Base-by-base conservation (phyloP, 495 filamentous ascomycete species). In the Tuber magnatum region DNA sequence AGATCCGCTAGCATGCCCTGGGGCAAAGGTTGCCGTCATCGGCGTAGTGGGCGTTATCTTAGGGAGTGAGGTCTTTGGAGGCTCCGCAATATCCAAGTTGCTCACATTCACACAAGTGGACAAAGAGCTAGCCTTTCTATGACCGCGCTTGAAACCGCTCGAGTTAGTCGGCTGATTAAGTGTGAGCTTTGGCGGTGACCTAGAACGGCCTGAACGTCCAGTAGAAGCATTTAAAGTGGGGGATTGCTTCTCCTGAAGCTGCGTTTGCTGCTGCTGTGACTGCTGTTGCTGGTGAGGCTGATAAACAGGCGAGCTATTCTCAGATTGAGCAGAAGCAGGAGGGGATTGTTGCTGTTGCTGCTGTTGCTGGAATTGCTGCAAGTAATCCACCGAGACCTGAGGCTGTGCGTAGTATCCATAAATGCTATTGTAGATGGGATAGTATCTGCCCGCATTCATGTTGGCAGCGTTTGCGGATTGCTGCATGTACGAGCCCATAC, bases 1-100 rank as follows among this genome's bases (percentile, higher is more conserved):
- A 85, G 97, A 94, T 79, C 95, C 95, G 75, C 96, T 93, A 72
- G 87, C 90, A 82, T 97, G 94, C 61, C 95, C 95, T 70, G 96
- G 95, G 40, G 94, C 96, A 82, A 98, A 98, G 14, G 93, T 93
- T 72, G 91, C 93, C 69, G 91, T 92, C 82, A 90, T 86, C 2
- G 96, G 95, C 41, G 94, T 94, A 74, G 89, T 85, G 6, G 95
- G 93, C 80, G 96, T 88, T 46, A 88, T 88, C 84, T 91, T 94
- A 46, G 93, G 93, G 3, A 91, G 91, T 32, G 89, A 85, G 40
- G 86, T 87, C 83, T 90, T 92, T 35, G 86, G 85, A 40, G 74
- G 83, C 77, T 89, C 89, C 20, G 88, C 85, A 43, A 84, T 85
- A 71, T 88, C 83, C n/a, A 88, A 87, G 65, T 88, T 87, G 48